Conservation (phyloP, 768 basidiomycete genomes). For the Podaxis mareebaensis region DNA sequence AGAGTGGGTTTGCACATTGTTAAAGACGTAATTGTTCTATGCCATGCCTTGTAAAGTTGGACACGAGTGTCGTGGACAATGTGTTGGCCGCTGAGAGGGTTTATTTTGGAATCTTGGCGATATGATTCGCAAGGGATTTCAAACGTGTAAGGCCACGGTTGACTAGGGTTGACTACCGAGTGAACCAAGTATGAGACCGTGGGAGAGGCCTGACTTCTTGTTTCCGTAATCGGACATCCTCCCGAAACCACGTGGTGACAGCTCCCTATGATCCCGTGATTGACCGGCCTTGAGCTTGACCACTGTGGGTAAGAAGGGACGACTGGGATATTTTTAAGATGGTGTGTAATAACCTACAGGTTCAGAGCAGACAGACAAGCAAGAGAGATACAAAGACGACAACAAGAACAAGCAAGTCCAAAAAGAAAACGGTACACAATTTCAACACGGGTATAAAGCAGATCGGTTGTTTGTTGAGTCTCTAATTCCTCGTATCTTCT, state of each 20-base stretch:
- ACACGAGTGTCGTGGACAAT: neutral
- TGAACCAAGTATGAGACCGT: too few species aligned
- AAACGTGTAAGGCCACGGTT: too few species aligned
- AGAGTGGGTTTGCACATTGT: neutral
- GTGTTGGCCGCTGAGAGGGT: neutral
- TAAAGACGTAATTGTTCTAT: neutral
- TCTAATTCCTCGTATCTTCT: neutral
- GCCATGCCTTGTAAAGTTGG: neutral
- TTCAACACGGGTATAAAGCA: neutral
- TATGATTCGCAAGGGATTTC: too few species aligned
- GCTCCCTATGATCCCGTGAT: too few species aligned
- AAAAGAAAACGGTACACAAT: neutral
- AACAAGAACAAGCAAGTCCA: neutral
- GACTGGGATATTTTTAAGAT: neutral
- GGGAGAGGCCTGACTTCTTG: too few species aligned
- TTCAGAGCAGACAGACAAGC: neutral
- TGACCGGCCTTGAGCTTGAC: too few species aligned
- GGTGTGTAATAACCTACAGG: neutral
- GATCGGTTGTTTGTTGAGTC: neutral
- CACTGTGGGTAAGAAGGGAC: neutral
- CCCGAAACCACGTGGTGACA: too few species aligned
- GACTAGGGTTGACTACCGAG: too few species aligned
- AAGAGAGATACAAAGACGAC: neutral
- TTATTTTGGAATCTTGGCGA: too few species aligned
- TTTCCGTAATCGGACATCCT: too few species aligned